phyloP scores from a whole-genome alignment of 345 rosid species.

The Salix koriyanagi region DNA sequence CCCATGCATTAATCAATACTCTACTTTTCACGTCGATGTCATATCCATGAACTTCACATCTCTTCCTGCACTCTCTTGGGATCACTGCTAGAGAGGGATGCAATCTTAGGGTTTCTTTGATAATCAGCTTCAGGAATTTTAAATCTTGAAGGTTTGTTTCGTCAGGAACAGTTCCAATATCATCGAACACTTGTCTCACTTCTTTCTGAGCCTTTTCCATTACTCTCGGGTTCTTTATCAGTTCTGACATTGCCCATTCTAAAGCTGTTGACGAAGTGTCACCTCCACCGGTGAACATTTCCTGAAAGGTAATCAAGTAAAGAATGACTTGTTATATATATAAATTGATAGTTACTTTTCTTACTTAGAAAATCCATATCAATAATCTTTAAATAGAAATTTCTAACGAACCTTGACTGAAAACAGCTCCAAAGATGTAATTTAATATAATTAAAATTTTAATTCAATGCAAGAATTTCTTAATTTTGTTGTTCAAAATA shows the following conservation, averaged over 20 bases:
- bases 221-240: constrained; percentile 9
- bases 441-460: too few species aligned
- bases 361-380: too few species aligned
- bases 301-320: neutral
- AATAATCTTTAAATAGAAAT: too few species aligned
- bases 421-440: too few species aligned
- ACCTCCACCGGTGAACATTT: constrained; percentile 13
- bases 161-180: neutral
- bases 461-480: too few species aligned
- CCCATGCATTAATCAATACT: constrained; percentile 16
- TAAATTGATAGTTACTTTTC: too few species aligned
- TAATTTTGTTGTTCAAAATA: too few species aligned
- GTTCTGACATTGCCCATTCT: constrained; percentile 17
- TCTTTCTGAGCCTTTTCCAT: constrained; percentile 13
- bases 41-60: constrained; percentile 8
- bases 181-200: constrained; percentile 6
- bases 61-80: constrained; percentile 16
- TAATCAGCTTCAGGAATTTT: constrained; percentile 3
- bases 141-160: neutral
- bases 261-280: constrained; percentile 11
- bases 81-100: constrained; percentile 11
- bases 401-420: too few species aligned
- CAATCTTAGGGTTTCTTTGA: constrained; percentile 17
- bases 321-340: too few species aligned
- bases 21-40: neutral